A percentile compares a stretch with the other conserved stretches of the same genome.
phyloP scores from a whole-genome alignment of 768 basidiomycete species.

The Russula sp. region DNA sequence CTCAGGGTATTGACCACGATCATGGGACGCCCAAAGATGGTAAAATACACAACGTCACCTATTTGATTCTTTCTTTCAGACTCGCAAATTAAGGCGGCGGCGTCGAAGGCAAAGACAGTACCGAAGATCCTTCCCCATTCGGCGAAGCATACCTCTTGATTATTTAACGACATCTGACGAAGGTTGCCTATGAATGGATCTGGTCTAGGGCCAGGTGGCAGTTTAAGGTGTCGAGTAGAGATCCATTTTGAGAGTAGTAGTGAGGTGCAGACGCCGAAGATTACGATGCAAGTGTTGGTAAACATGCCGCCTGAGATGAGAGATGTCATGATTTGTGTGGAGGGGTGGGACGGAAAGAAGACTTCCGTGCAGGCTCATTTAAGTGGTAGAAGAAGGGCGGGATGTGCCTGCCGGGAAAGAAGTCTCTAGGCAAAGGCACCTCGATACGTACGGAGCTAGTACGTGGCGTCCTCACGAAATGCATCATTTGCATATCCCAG shows the following conservation, averaged over 20 bases:
- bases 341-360: neutral
- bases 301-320: neutral
- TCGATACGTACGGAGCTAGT: neutral
- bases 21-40: slow-evolving; percentile 26
- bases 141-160: slow-evolving; percentile 24
- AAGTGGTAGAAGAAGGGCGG: slow-evolving; percentile 2
- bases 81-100: neutral
- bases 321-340: neutral
- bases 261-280: slow-evolving; percentile 10
- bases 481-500: neutral
- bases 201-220: slow-evolving; percentile 28
- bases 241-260: slow-evolving; percentile 20
- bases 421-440: neutral
- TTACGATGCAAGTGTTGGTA: neutral
- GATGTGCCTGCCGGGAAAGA: neutral
- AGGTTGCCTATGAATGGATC: slow-evolving; percentile 30
- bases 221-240: slow-evolving; percentile 11
- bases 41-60: slow-evolving; percentile 31
- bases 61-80: neutral
- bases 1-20: slow-evolving; percentile 30
- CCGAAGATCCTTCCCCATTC: slow-evolving; percentile 28
- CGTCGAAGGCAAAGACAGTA: slow-evolving; percentile 7
- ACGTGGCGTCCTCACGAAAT: neutral
- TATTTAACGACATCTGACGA: slow-evolving; percentile 25
- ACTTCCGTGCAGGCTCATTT: neutral